Base-by-base conservation (phyloP, 805 yeast species). In the Lipomyces chichibuensis region DNA sequence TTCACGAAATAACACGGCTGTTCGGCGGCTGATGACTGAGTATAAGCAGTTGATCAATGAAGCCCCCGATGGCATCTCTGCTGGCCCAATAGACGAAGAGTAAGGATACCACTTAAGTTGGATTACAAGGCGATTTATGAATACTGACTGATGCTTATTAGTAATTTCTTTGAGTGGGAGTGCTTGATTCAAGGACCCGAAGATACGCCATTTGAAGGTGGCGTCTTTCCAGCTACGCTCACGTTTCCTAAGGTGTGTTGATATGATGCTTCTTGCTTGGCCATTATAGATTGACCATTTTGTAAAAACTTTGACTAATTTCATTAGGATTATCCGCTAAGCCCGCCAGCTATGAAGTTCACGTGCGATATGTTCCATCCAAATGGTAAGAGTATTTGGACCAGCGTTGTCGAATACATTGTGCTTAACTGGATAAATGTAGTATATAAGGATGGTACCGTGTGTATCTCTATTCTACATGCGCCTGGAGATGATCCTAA, bases 401-500 rank as follows among this genome's bases (percentile, higher is more conserved):
- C 62, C 11, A 13, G 25, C 20, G 6, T 27, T 57, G 14, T 35
- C n/a, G 9, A 57, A 39, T 35, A 32, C n/a, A 7, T 17, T 9
- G 39, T 17, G 17, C 25, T 14, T 57, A 57, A 35, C 49, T 17
- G 11, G 49, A 17, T 11, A 4, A n/a, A 52, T 25, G 14, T 33
- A 75, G 82, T 95, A 64, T 95, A 94, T 77, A 87, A 90, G 60
- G 97, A 93, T 75, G 99, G 99, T 2, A 91, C 91, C 29, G 99
- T 95, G 2, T 95, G 99, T 78, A 95, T 95, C 60, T 91, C 97
- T 17, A 95, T 95, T 60, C 82, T 95, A 71, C 99, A 95, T 77
- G 87, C 97, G 0, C 97, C 98, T 0, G 99, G 99, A 11, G 97
- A 93, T 73, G 99, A 95, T 78, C 98, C 99, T 25, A 86, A 92